Evolutionary conservation across 257 asterid species (phyloP), one percentile per base, ranked within the genome.

Genomic region (Fraxinus quadrangulata): DNA sequence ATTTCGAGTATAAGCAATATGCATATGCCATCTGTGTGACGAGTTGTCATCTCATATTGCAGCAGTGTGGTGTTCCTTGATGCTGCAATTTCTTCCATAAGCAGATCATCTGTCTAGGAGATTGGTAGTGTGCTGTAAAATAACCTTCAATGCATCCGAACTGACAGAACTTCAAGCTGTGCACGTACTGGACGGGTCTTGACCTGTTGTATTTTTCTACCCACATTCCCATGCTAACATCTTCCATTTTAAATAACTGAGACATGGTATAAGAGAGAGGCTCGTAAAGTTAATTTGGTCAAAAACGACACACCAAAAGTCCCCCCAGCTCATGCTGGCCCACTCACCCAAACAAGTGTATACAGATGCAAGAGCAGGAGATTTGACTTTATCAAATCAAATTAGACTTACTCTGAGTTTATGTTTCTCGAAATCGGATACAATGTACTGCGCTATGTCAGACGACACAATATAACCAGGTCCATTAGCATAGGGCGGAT

Each of bases 141-240:
- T 94, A 94, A 37, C 89, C 92, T 49, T 89, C 92, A 8, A 92
- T 80, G 81, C 97, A 94, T 84, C 99, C 99, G 66, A 90, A 94
- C 77, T 94, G 98, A 74, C 97, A 94, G 82, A 92, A 94, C 87
- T 89, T 94, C 87, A 91, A 84, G 89, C 96, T 92, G 77, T 94
- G 99, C 74, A 85, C 86, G 49, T 94, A 94, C 36, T 91, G 86
- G 23, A 92, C 96, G 1, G 84, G 84, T 78, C 70, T 87, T 45
- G 94, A 77, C 78, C 80, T 82, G 88, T 92, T 94, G 84, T 86
- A 92, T 82, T 87, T 84, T 80, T 92, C 92, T 28, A 94, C 97
- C 98, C 98, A 94, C 97, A 88, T 91, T 81, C 98, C 98, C 97
- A 94, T 91, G 92, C 97, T 92, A 79, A 94, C 97, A 31, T 94